Conservation (phyloP, 2,329 filamentous ascomycete genomes). For the Fusarium sp. region DNA sequence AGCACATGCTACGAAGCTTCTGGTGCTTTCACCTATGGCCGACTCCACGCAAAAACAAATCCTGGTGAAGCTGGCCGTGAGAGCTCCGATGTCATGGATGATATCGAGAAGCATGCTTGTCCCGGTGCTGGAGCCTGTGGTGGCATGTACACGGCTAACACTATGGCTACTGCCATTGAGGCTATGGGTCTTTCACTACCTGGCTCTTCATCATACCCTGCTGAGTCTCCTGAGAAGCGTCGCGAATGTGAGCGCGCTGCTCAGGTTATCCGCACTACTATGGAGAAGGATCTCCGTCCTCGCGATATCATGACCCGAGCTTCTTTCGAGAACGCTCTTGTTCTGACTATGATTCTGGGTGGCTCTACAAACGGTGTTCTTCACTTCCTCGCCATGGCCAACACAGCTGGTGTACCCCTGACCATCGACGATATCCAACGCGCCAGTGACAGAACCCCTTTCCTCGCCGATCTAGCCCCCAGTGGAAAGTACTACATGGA, state of each 20-base stretch:
- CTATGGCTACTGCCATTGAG: constrained; percentile 89
- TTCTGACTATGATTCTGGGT: constrained; percentile 91
- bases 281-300: constrained; percentile 85
- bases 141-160: constrained; percentile 93
- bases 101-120: constrained; percentile 83
- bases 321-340: constrained; percentile 88
- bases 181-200: constrained; percentile 88
- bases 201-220: constrained; percentile 85
- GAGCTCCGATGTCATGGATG: constrained; percentile 82
- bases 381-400: constrained; percentile 91
- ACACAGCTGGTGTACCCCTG: constrained; percentile 80
- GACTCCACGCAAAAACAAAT: constrained; percentile 74
- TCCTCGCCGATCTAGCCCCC: constrained; percentile 86
- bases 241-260: constrained; percentile 87
- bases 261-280: constrained; percentile 79
- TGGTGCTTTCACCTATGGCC: constrained; percentile 83
- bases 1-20: constrained; percentile 88
- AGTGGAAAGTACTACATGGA: constrained; percentile 88
- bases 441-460: constrained; percentile 84
- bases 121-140: constrained; percentile 72
- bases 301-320: constrained; percentile 81
- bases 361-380: constrained; percentile 90
- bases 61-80: constrained; percentile 71
- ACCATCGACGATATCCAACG: constrained; percentile 85
- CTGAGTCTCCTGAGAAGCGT: constrained; percentile 82